These are phyloP conservation scores for Toxicodendron radicans DNA, from an alignment of 345 rosid genomes.

Conservation along the genomic window DNA sequence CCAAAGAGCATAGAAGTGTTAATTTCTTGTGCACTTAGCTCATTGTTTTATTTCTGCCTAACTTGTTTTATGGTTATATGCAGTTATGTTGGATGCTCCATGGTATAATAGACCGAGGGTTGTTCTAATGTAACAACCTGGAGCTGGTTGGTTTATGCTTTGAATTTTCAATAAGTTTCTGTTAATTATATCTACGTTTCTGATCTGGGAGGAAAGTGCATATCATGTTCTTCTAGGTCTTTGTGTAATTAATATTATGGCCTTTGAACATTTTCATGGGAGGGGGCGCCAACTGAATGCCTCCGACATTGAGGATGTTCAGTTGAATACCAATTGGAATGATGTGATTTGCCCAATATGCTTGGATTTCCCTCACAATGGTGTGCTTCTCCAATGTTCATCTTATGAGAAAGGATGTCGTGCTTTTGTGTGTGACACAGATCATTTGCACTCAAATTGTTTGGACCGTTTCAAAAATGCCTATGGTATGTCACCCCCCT, in stretches of 20 bases:
- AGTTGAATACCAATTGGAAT: constrained; percentile 60
- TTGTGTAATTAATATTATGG: constrained; percentile 39
- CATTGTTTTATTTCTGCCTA: neutral
- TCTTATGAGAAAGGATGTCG: constrained; percentile 83
- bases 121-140: constrained; percentile 11
- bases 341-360: constrained; percentile 90
- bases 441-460: constrained; percentile 88
- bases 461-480: constrained; percentile 85
- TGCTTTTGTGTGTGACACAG: constrained; percentile 84
- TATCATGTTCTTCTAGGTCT: constrained; percentile 26
- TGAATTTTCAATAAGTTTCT: neutral
- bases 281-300: constrained; percentile 32
- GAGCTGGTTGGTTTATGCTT: constrained; percentile 14
- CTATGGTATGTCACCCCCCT: constrained; percentile 55
- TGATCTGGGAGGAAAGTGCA: constrained; percentile 16
- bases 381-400: constrained; percentile 83
- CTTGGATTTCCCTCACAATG: constrained; percentile 86
- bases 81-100: constrained; percentile 12
- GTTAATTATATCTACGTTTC: constrained; percentile 9
- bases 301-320: constrained; percentile 44
- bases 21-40: neutral
- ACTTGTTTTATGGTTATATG: constrained; percentile 13
- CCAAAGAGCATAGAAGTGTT: neutral
- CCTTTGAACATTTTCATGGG: constrained; percentile 36
- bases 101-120: constrained; percentile 10